These are phyloP conservation scores for Hygrocybe coccinea DNA, from an alignment of 768 basidiomycete species.

Conservation along the genomic window DNA sequence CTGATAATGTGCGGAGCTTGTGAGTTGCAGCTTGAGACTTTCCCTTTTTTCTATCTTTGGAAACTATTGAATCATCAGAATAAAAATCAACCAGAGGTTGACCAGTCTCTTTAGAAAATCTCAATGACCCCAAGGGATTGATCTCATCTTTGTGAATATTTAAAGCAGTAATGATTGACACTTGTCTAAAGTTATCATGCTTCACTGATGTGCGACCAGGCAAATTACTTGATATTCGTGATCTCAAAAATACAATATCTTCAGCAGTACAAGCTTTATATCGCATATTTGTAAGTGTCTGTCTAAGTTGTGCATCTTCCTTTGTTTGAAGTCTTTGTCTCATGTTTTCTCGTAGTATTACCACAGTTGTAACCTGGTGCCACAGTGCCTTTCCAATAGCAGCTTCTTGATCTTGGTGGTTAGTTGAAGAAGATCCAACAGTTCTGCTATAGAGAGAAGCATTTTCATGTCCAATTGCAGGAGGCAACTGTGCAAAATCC, in stretches of 20 bases:
- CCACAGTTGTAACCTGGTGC: conserved; percentile 25
- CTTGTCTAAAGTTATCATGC: conserved; percentile 21
- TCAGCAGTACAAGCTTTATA: conserved; percentile 30
- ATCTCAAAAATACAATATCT: conserved; percentile 29
- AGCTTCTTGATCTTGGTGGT: conserved; percentile 10
- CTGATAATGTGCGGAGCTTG: conserved; percentile 13
- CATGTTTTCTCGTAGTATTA: conserved; percentile 26
- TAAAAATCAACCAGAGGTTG: conserved; percentile 22
- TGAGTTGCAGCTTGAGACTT: too few species aligned
- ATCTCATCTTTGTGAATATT: conserved; percentile 11
- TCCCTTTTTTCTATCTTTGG: too few species aligned
- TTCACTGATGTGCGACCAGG: conserved; percentile 9
- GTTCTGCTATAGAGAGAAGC: too few species aligned
- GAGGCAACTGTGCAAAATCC: conserved; percentile 17
- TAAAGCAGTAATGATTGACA: conserved; percentile 34
- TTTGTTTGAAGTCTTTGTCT: conserved; percentile 18
- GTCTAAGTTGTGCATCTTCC: conserved; percentile 26
- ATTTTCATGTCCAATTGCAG: too few species aligned
- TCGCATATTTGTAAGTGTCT: conserved; percentile 26
- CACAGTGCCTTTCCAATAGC: conserved; percentile 23
- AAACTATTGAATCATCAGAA: conserved; percentile 13
- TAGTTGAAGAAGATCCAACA: background rate
- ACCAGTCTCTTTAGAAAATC: conserved; percentile 29
- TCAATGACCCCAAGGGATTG: conserved; percentile 23
- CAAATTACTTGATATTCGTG: conserved; percentile 13